Evolutionary conservation across 345 rosid genomes (phyloP).

Genomic region (Rhodomyrtus tomentosa): DNA sequence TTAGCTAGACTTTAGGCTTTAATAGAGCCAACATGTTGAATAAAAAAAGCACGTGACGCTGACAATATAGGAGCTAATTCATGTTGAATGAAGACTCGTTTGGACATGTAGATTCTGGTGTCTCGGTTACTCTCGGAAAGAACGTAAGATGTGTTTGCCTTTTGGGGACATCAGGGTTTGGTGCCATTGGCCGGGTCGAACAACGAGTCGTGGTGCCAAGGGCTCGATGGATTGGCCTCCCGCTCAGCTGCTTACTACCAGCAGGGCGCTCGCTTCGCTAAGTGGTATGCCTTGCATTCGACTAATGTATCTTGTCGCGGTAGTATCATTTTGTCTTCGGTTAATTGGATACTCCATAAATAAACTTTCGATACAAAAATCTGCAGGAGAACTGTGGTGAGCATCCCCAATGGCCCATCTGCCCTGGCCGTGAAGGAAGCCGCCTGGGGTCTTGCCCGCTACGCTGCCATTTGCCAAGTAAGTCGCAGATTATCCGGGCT

Average conservation of each 20-base stretch:
- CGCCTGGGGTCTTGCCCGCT: constrained; percentile 98
- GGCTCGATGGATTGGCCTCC: constrained; percentile 93
- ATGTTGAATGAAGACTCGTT: neutral
- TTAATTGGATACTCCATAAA: neutral
- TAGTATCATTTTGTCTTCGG: neutral
- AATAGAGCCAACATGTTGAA: too few relatives aligned
- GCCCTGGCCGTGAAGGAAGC: constrained; percentile 97
- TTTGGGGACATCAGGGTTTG: constrained; percentile 58
- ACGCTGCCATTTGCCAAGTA: constrained; percentile 91
- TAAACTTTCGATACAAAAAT: neutral
- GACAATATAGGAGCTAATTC: neutral
- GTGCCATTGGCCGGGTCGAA: constrained; percentile 91
- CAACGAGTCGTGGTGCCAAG: constrained; percentile 98
- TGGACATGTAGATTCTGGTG: neutral
- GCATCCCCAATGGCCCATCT: constrained; percentile 98
- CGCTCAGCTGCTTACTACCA: constrained; percentile 96
- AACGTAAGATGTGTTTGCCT: neutral
- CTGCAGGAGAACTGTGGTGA: constrained; percentile 91
- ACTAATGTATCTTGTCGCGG: neutral
- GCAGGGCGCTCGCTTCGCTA: constrained; percentile 98
- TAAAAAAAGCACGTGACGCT: too few relatives aligned
- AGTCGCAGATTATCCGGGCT: neutral
- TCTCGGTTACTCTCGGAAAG: neutral
- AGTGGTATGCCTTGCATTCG: constrained; percentile 41
- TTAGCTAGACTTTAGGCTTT: neutral